Percentiles rank a stretch among this genome's conserved stretches.
These are phyloP conservation scores for Backusella tarrabulga DNA, from an alignment of 192 early-diverging fungal genomes.

Conservation along the genomic window DNA sequence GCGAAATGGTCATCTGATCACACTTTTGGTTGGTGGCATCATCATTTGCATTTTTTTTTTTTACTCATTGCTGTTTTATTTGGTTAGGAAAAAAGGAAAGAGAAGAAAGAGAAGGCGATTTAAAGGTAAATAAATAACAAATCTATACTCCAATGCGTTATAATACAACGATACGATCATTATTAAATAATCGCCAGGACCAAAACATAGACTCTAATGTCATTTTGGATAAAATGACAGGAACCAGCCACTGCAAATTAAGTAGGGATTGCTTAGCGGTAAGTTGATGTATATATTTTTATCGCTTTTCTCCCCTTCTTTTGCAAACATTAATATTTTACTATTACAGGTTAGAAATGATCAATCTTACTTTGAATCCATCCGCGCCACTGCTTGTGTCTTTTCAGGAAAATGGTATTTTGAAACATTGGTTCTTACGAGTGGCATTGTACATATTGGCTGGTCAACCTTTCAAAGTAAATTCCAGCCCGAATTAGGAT, in stretches of 20 bases:
- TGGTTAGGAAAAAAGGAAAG: not conserved
- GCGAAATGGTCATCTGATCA: not conserved
- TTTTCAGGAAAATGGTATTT: constrained; percentile 64
- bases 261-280: constrained; percentile 46
- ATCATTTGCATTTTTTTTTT: not conserved
- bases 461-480: constrained; percentile 61
- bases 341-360: constrained; percentile 62
- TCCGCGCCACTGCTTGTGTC: constrained; percentile 52
- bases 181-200: not conserved
- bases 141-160: not conserved
- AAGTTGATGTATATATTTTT: not conserved
- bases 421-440: constrained; percentile 62
- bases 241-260: constrained; percentile 51
- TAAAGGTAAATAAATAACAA: not conserved
- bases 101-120: not conserved
- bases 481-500: constrained; percentile 74
- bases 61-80: not conserved
- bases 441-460: constrained; percentile 80
- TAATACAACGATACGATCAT: not conserved
- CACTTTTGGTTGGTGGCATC: not conserved
- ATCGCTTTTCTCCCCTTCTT: not conserved
- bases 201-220: constrained; percentile 32
- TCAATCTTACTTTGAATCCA: constrained; percentile 74
- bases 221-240: constrained; percentile 49
- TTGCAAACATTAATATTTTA: not conserved